A percentile compares a stretch with the other conserved stretches of the same genome.
phyloP scores from a whole-genome alignment of 2,329 filamentous ascomycete species.

The Periconia digitata region DNA sequence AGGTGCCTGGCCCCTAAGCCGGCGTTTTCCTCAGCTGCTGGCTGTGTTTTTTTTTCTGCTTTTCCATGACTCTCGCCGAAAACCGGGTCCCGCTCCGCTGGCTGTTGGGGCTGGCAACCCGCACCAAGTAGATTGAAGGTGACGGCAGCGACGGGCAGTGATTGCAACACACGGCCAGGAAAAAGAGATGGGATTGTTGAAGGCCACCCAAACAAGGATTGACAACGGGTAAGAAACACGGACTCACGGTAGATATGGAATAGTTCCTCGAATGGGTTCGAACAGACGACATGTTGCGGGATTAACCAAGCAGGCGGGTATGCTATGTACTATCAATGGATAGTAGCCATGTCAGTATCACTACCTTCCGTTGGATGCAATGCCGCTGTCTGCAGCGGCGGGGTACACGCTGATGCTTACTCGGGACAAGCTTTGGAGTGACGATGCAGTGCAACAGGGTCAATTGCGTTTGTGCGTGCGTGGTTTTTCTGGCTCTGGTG shows the following conservation, averaged over 20 bases:
- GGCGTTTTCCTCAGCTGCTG: constrained; percentile 19
- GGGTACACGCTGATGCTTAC: no score
- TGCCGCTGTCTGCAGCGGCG: no score
- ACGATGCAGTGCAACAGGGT: no score
- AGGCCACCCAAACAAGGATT: no score
- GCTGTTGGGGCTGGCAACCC: constrained; percentile 3
- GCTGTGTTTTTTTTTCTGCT: background rate
- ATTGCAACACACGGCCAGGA: background rate
- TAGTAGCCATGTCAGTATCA: background rate
- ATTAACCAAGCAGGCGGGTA: no score
- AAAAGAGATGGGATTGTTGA: constrained; percentile 5
- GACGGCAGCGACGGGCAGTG: background rate
- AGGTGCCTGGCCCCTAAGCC: constrained; percentile 16
- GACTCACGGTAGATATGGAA: constrained; percentile 41
- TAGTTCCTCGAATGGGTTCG: constrained; percentile 28
- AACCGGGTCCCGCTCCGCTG: constrained; percentile 9
- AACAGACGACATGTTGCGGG: constrained; percentile 26
- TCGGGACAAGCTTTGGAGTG: no score
- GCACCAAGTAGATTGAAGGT: background rate
- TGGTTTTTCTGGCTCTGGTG: no score
- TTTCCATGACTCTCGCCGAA: constrained; percentile 11
- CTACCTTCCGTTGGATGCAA: no score
- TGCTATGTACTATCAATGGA: background rate
- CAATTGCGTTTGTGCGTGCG: no score
- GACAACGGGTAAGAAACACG: no score